Conservation (phyloP, 140 eudicot genomes). For the Erigeron philadelphicus region DNA sequence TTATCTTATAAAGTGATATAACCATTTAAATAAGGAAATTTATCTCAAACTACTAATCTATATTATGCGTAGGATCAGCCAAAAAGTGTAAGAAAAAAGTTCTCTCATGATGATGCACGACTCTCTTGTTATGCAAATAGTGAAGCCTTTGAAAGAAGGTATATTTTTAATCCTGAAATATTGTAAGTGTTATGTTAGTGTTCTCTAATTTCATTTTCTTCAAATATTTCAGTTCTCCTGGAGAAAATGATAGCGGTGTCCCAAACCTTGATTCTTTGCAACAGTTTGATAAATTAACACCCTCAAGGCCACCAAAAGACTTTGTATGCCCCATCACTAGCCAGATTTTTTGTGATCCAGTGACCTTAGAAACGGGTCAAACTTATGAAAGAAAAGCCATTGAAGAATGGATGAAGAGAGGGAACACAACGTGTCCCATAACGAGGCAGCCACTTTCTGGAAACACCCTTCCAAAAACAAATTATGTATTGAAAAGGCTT, state of each 20-base stretch:
- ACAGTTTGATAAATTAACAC: slow-evolving; percentile 46
- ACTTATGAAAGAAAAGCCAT: slow-evolving; percentile 88
- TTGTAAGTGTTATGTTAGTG: background rate
- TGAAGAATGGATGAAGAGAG: slow-evolving; percentile 84
- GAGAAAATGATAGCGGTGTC: slow-evolving; percentile 42
- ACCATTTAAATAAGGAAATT: no score
- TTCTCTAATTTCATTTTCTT: background rate
- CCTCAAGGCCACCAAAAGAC: slow-evolving; percentile 74
- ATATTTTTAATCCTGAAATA: background rate
- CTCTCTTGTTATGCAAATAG: slow-evolving; percentile 31
- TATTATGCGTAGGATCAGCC: slow-evolving; percentile 7
- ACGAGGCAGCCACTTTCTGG: slow-evolving; percentile 71
- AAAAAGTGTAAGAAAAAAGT: slow-evolving; percentile 35
- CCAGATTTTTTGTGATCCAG: slow-evolving; percentile 67
- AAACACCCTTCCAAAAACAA: slow-evolving; percentile 60
- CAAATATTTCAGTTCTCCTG: slow-evolving; percentile 29
- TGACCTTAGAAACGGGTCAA: slow-evolving; percentile 86
- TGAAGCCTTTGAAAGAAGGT: slow-evolving; percentile 45
- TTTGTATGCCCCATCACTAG: slow-evolving; percentile 84
- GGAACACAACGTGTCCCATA: slow-evolving; percentile 83
- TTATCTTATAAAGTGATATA: no score
- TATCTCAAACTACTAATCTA: no score
- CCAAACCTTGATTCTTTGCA: slow-evolving; percentile 56
- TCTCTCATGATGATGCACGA: slow-evolving; percentile 16
- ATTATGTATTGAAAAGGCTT: slow-evolving; percentile 69